Conservation (phyloP, 768 basidiomycete genomes). For the Tylopilus sp. region DNA sequence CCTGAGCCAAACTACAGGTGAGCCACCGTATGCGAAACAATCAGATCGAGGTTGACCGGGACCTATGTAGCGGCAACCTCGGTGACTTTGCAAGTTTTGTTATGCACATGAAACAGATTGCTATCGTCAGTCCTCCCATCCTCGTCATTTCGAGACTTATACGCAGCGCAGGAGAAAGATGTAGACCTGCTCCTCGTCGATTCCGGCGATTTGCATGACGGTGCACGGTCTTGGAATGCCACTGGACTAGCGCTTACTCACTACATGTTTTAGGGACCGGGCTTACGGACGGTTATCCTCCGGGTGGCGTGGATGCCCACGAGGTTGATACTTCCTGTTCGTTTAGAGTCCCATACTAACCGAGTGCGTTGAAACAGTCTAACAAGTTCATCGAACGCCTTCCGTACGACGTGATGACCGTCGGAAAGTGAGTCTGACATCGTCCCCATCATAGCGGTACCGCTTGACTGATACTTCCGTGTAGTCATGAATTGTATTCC, state of each 20-base stretch:
- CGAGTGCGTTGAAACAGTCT: conserved; percentile 33
- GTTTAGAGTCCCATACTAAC: neutral
- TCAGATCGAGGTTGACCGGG: neutral
- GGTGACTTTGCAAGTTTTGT: conserved; percentile 87
- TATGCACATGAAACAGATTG: no score
- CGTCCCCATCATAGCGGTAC: neutral
- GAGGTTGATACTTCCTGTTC: conserved; percentile 43
- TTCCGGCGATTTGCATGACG: no score
- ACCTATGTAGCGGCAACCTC: conserved; percentile 46
- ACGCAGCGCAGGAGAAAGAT: conserved; percentile 47
- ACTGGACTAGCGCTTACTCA: neutral
- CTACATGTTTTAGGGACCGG: conserved; percentile 54
- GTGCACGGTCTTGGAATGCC: conserved; percentile 23
- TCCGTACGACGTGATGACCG: conserved; percentile 79
- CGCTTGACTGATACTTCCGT: neutral
- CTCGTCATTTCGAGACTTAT: neutral
- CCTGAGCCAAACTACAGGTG: conserved; percentile 78
- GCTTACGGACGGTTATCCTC: conserved; percentile 71
- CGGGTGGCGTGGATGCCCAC: conserved; percentile 68
- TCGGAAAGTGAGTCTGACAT: conserved; percentile 65
- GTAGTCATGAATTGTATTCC: conserved; percentile 78
- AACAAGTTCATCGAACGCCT: no score
- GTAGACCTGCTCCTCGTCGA: conserved; percentile 87
- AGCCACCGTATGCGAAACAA: conserved; percentile 7
- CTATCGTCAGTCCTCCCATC: conserved; percentile 35